Base-by-base conservation (phyloP, 1,284 basidiomycete genomes). In the Pseudozyma pruni region DNA sequence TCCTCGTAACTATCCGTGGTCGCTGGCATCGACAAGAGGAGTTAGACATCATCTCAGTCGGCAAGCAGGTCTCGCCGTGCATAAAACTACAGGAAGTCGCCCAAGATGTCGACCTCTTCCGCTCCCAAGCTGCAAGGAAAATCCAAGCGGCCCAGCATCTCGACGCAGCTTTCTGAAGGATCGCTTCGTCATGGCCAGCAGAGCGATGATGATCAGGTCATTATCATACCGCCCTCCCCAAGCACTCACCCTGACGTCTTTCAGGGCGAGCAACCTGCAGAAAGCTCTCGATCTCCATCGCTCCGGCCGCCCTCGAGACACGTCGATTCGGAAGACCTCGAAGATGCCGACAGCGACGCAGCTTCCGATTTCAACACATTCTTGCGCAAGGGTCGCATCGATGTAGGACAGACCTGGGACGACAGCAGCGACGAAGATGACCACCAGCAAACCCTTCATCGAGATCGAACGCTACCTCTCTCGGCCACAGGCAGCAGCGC, bases 371-470 rank as follows among this genome's bases (percentile, higher is more conserved):
- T 52, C 16, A 55, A 72, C 17, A 48, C 55, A 2, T 59, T 60
- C 39, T 31, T 68, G 47, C 68, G 55, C 17, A 55, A 68, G 29
- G 64, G 68, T 7, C 62, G 60, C 16, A 72, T 72, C 27, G 51
- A 72, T 8, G 69, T 74, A 39, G 61, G 62, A 0, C 45, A 61
- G 25, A 50, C 69, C 8, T 74, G 72, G 72, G 72, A 74, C 38
- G 72, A 74, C 7, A 72, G 68, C 51, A 69, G 68, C 48, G 72
- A 74, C 11, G 72, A 74, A 33, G 72, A 74, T 6, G 69, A 44
- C 20, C 27, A 40, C 7, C 34, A 8, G 16, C 37, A 56, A 23
- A 23, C 41, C 13, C 25, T 45, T n/a, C 56, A 58, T 10, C 35
- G 53, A 9, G 53, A 62, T 27, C 62, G 50, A 23, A 69, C 62